phyloP scores from a whole-genome alignment of 2,329 filamentous ascomycete species.

The Aspergillus hiratsukae region DNA sequence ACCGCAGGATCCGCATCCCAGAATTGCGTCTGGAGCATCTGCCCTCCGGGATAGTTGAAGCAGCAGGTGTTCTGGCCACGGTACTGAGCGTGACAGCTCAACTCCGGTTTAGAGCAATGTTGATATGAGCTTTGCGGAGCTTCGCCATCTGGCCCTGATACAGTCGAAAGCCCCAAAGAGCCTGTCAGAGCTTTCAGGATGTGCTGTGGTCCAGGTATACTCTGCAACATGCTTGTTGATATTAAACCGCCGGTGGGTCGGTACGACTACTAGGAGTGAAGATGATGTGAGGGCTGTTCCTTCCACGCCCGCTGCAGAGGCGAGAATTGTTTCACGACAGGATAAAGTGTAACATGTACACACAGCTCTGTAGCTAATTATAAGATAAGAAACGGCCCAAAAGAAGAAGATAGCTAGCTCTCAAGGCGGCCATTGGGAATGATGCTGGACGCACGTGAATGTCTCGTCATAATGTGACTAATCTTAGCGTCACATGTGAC shows the following conservation, averaged over 20 bases:
- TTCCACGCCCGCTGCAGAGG: not conserved
- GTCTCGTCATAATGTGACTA: conserved; percentile 4
- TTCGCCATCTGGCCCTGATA: conserved; percentile 8
- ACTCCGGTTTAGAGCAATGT: conserved; percentile 34
- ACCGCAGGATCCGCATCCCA: conserved; percentile 65
- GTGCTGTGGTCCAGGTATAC: conserved; percentile 32
- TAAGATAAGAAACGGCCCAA: not conserved
- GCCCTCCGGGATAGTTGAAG: conserved; percentile 67
- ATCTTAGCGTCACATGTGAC: conserved; percentile 2
- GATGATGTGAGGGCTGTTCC: not conserved
- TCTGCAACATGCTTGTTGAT: conserved; percentile 12
- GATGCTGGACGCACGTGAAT: conserved; percentile 4
- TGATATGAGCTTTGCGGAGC: conserved; percentile 11
- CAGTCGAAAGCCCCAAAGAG: conserved; percentile 25
- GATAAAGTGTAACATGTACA: not conserved
- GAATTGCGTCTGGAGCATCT: conserved; percentile 71
- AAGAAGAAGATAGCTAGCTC: not conserved
- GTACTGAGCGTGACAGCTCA: conserved; percentile 63
- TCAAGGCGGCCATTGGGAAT: not conserved
- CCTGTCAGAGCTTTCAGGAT: conserved; percentile 31
- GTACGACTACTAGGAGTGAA: conserved; percentile 4
- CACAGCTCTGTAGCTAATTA: not conserved
- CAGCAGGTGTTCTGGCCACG: conserved; percentile 64
- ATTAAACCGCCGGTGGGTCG: conserved; percentile 7
- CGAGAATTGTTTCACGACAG: not conserved